Percentiles rank a stretch among this genome's conserved stretches.
These are phyloP conservation scores for Millerozyma miso DNA, from an alignment of 805 yeast species.

Conservation along the genomic window DNA sequence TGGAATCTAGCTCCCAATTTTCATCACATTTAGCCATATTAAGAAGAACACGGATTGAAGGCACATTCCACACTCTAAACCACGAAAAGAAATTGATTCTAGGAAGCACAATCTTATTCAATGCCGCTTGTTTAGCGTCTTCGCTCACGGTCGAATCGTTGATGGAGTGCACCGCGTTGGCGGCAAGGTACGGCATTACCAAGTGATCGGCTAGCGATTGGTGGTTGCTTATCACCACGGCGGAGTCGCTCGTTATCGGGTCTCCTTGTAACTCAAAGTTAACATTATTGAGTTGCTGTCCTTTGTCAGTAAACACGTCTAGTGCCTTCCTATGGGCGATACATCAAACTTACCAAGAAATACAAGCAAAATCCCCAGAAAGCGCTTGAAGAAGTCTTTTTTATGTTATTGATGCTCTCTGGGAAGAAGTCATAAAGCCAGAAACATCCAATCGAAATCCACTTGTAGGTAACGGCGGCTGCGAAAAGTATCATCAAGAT, in stretches of 20 bases:
- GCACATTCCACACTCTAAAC: conserved; percentile 62
- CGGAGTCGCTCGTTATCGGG: conserved; percentile 27
- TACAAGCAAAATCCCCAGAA: conserved; percentile 31
- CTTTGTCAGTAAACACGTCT: conserved; percentile 6
- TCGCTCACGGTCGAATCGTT: not conserved
- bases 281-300: conserved; percentile 34
- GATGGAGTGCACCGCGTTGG: conserved; percentile 15
- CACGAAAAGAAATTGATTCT: conserved; percentile 62
- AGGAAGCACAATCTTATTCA: conserved; percentile 27
- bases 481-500: conserved; percentile 14
- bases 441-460: conserved; percentile 14
- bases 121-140: not conserved
- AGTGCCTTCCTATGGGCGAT: too few species aligned
- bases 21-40: conserved; percentile 59
- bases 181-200: conserved; percentile 43
- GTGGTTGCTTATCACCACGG: conserved; percentile 55
- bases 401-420: conserved; percentile 15
- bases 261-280: conserved; percentile 42
- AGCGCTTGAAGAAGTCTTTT: conserved; percentile 12
- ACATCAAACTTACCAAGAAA: conserved; percentile 25
- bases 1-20: conserved; percentile 56
- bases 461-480: conserved; percentile 16
- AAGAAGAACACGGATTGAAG: conserved; percentile 45
- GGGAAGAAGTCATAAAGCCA: conserved; percentile 14
- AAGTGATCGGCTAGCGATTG: conserved; percentile 63